Evolutionary conservation across 495 filamentous ascomycete species (phyloP).

Genomic region (Parachaetomium inaequale): DNA sequence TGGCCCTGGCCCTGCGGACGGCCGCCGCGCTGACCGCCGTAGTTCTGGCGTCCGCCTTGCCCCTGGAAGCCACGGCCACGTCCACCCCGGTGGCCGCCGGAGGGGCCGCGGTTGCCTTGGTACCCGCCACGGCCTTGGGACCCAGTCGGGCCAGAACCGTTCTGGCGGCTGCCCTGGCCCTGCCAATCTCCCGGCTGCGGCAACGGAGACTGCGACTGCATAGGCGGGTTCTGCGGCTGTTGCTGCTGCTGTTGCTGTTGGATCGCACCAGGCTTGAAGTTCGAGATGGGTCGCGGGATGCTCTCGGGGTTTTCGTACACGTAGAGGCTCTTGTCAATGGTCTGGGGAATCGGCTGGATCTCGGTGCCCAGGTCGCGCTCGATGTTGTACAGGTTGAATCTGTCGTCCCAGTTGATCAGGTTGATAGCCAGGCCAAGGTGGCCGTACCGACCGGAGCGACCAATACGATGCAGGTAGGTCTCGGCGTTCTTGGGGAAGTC

Average conservation of each 20-base stretch:
- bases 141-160: conserved; percentile 21
- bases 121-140: conserved; percentile 31
- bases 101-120: conserved; percentile 40
- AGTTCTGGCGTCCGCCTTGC: conserved; percentile 40
- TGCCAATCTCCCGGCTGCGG: conserved; percentile 28
- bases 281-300: conserved; percentile 73
- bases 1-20: conserved; percentile 32
- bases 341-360: conserved; percentile 89
- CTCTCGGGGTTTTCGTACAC: conserved; percentile 95
- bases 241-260: conserved; percentile 28
- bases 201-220: conserved; percentile 25
- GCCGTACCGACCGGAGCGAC: conserved; percentile 93
- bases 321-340: conserved; percentile 97
- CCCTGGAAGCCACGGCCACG: conserved; percentile 36
- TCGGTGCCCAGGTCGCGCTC: conserved; percentile 96
- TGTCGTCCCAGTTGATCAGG: conserved; percentile 98
- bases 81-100: conserved; percentile 32
- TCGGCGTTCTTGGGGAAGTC: conserved; percentile 99
- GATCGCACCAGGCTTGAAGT: conserved; percentile 34
- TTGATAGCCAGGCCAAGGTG: conserved; percentile 98
- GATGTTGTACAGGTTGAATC: conserved; percentile 98
- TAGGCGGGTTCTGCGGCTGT: conserved; percentile 27
- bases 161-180: conserved; percentile 26
- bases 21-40: conserved; percentile 42
- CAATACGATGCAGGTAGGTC: conserved; percentile 98